Conservation (phyloP, 2,329 filamentous ascomycete genomes). For the Colletotrichum paranaense region DNA sequence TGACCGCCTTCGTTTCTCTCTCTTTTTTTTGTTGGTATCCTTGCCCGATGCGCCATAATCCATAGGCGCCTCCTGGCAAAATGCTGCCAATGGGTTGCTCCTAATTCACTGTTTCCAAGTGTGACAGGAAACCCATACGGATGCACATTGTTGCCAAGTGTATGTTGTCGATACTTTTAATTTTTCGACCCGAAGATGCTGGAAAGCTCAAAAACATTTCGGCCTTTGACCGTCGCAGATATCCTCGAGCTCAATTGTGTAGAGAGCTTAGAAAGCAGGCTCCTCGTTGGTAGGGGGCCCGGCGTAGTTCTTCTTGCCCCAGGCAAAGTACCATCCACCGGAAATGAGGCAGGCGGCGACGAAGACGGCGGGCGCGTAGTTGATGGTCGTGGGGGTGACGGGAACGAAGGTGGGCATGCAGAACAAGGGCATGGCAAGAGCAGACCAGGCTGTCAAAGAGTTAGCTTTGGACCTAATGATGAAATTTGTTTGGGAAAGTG, state of each 20-base stretch:
- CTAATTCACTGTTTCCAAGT: constrained; percentile 18
- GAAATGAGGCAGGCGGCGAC: constrained; percentile 72
- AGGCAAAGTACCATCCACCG: constrained; percentile 74
- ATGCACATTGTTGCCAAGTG: background rate
- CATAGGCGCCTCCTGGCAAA: constrained; percentile 22
- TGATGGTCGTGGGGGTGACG: constrained; percentile 70
- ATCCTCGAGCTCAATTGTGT: background rate
- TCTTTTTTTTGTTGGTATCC: background rate
- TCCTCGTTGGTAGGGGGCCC: constrained; percentile 65
- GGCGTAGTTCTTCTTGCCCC: constrained; percentile 76
- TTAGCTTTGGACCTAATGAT: constrained; percentile 39
- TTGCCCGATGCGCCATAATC: constrained; percentile 14
- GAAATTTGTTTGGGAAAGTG: background rate
- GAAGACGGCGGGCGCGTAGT: constrained; percentile 82
- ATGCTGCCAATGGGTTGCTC: background rate
- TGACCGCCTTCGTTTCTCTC: constrained; percentile 10
- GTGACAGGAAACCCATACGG: background rate
- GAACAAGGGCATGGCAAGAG: constrained; percentile 78
- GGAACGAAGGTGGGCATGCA: constrained; percentile 77
- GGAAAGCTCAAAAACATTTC: background rate
- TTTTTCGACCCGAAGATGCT: background rate
- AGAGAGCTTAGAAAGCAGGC: constrained; percentile 36
- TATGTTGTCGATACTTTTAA: background rate
- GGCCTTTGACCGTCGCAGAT: background rate
- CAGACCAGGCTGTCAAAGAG: constrained; percentile 67